These are phyloP conservation scores for Suaeda aralocaspica DNA, from an alignment of 148 eudicot species.

Conservation along the genomic window DNA sequence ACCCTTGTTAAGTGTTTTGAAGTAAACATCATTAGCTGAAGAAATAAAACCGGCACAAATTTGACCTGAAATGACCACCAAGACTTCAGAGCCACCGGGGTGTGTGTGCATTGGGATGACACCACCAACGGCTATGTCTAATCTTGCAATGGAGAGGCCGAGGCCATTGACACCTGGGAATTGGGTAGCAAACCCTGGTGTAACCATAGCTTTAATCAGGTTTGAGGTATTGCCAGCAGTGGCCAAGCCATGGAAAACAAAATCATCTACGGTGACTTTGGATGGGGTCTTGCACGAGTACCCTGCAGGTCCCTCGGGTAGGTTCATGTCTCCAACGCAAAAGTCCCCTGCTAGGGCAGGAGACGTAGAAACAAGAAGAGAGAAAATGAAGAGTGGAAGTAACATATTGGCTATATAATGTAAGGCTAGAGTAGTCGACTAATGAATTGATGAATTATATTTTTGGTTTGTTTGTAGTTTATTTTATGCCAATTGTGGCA, in stretches of 20 bases:
- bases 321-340: conserved; percentile 56
- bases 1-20: conserved; percentile 47
- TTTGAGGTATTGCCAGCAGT: conserved; percentile 54
- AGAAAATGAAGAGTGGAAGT: conserved; percentile 37
- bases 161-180: conserved; percentile 77
- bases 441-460: too few species aligned
- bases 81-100: conserved; percentile 56
- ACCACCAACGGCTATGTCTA: conserved; percentile 65
- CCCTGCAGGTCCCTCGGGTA: conserved; percentile 55
- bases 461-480: background rate
- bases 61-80: conserved; percentile 48
- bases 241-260: conserved; percentile 49
- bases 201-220: conserved; percentile 72
- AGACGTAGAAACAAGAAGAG: conserved; percentile 36
- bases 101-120: conserved; percentile 90
- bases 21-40: conserved; percentile 49
- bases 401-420: conserved; percentile 36
- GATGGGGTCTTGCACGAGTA: conserved; percentile 63
- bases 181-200: conserved; percentile 65
- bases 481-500: background rate
- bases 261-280: conserved; percentile 45
- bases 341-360: conserved; percentile 49
- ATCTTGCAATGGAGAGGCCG: conserved; percentile 63
- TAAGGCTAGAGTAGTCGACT: background rate
- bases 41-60: conserved; percentile 67